A percentile compares a stretch with the other conserved stretches of the same genome.
Evolutionary conservation across 164 flowering plant genomes (phyloP).

Genomic region (Macadamia tetraphylla): DNA sequence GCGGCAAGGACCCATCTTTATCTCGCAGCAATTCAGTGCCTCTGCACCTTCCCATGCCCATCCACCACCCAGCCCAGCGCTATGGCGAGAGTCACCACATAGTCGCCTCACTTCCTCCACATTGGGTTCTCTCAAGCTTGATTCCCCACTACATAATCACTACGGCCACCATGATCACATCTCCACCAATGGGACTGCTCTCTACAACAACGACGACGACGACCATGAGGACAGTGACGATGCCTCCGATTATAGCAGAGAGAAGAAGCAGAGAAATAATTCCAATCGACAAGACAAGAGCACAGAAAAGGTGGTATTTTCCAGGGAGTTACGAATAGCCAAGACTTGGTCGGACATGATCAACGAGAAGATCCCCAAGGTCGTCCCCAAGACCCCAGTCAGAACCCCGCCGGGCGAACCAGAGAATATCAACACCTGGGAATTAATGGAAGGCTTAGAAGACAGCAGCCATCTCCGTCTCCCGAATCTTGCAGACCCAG

Average conservation of each 20-base stretch:
- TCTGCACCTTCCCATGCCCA: slow-evolving; percentile 10
- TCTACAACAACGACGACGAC: neutral
- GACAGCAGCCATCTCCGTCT: slow-evolving; percentile 45
- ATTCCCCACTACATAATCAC: slow-evolving; percentile 8
- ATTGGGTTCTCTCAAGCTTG: slow-evolving; percentile 48
- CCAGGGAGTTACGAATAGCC: slow-evolving; percentile 48
- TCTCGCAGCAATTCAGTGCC: slow-evolving; percentile 43
- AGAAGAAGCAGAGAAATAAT: neutral
- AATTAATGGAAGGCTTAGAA: slow-evolving; percentile 89
- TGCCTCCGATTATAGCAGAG: neutral
- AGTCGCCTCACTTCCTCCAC: slow-evolving; percentile 69
- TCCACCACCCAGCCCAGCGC: slow-evolving; percentile 31
- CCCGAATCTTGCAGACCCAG: slow-evolving; percentile 14
- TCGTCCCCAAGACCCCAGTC: slow-evolving; percentile 50
- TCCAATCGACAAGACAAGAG: neutral
- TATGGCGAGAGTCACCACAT: slow-evolving; percentile 45
- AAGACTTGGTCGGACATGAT: slow-evolving; percentile 74
- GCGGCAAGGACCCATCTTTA: slow-evolving; percentile 25
- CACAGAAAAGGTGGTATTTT: slow-evolving; percentile 21
- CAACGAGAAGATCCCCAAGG: slow-evolving; percentile 47
- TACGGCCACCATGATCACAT: neutral
- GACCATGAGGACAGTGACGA: neutral
- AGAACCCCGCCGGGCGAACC: slow-evolving; percentile 83
- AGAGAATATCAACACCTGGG: slow-evolving; percentile 83
- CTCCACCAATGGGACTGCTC: too few species aligned